Percentiles rank a stretch among this genome's conserved stretches.
Conservation (phyloP, 1,139 yeast species). For the Geotrichum phurueaensis region DNA sequence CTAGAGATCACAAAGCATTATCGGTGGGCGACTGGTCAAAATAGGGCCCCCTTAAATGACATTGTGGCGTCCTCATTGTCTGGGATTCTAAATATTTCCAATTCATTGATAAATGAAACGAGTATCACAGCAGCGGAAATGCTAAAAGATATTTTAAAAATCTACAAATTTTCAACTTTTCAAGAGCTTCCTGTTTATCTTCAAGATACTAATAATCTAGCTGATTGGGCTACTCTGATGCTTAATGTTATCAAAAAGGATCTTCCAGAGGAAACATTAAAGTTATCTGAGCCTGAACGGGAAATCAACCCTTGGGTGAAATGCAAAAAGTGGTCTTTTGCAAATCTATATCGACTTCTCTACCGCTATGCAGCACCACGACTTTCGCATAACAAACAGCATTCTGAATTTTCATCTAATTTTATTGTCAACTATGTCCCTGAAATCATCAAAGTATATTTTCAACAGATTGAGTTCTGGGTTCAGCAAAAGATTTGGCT, state of each 20-base stretch:
- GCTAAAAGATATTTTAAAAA: conserved; percentile 66
- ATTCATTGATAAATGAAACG: conserved; percentile 45
- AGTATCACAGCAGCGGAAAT: conserved; percentile 58
- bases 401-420: conserved; percentile 33
- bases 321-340: conserved; percentile 87
- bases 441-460: conserved; percentile 57
- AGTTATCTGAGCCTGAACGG: conserved; percentile 45
- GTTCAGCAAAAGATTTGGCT: conserved; percentile 62
- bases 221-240: conserved; percentile 74
- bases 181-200: conserved; percentile 68
- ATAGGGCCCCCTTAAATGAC: conserved; percentile 53
- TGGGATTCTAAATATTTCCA: conserved; percentile 59
- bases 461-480: conserved; percentile 69
- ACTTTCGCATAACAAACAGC: conserved; percentile 26
- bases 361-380: conserved; percentile 56
- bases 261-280: conserved; percentile 47
- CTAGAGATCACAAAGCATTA: conserved; percentile 68
- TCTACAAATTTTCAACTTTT: conserved; percentile 72
- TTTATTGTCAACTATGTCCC: conserved; percentile 55
- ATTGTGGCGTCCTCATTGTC: conserved; percentile 65
- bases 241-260: conserved; percentile 58
- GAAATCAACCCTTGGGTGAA: conserved; percentile 55
- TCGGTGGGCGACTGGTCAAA: conserved; percentile 66
- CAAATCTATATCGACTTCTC: conserved; percentile 67
- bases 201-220: conserved; percentile 52